Conservation (phyloP, 345 rosid genomes). For the Linum trigynum region DNA sequence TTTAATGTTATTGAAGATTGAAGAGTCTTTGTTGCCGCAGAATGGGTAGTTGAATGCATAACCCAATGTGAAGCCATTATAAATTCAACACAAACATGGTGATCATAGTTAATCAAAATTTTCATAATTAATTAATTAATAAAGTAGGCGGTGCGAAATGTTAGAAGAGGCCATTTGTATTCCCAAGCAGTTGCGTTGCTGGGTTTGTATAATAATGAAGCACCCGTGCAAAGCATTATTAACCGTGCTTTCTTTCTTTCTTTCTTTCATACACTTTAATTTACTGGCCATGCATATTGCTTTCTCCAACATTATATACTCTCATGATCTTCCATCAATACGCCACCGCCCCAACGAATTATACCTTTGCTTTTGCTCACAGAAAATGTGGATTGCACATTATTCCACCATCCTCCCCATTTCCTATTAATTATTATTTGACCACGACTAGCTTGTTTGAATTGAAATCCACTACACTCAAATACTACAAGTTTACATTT, state of each 20-base stretch:
- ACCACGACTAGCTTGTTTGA: background rate
- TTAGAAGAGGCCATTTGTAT: too few species aligned
- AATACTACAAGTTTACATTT: too few species aligned
- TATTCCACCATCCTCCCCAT: background rate
- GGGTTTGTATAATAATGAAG: background rate
- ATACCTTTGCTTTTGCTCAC: background rate
- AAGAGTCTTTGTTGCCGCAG: too few species aligned
- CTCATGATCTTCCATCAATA: background rate
- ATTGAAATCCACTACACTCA: background rate
- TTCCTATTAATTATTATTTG: too few species aligned
- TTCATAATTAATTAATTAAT: too few species aligned
- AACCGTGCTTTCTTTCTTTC: background rate
- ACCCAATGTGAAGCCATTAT: too few species aligned
- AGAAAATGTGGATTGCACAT: background rate
- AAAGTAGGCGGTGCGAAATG: too few species aligned
- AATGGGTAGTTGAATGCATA: too few species aligned
- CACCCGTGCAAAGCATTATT: background rate
- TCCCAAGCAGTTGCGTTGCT: too few species aligned
- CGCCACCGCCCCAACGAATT: background rate
- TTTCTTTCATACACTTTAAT: background rate
- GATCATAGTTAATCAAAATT: too few species aligned
- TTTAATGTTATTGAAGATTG: too few species aligned
- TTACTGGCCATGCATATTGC: background rate
- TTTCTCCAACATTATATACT: background rate
- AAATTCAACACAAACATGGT: too few species aligned